Evolutionary conservation across 768 basidiomycete genomes (phyloP).

Genomic region (Hemileccinum rubropunctum): DNA sequence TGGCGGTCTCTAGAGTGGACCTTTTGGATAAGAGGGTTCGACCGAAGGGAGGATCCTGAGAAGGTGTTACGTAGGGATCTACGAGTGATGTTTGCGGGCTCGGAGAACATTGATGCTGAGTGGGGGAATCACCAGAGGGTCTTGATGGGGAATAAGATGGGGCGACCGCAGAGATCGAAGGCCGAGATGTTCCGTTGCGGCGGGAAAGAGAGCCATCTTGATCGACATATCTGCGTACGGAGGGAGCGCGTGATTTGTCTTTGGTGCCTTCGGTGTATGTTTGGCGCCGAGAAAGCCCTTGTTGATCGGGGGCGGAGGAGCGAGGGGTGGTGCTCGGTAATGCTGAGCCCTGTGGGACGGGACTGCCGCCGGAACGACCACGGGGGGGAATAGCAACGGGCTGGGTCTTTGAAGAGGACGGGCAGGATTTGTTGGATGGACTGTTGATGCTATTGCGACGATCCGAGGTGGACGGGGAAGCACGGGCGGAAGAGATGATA

Average conservation of each 20-base stretch:
- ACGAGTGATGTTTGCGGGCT: constrained; percentile 16
- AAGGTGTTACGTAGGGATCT: constrained; percentile 22
- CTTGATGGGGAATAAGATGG: constrained; percentile 29
- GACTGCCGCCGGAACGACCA: constrained; percentile 53
- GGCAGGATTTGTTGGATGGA: constrained; percentile 20
- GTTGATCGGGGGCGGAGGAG: constrained; percentile 39
- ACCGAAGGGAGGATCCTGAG: constrained; percentile 32
- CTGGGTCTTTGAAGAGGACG: constrained; percentile 41
- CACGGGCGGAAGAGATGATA: constrained; percentile 27
- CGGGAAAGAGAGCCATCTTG: constrained; percentile 47
- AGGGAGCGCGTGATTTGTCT: constrained; percentile 59
- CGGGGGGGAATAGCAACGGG: constrained; percentile 40
- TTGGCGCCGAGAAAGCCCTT: constrained; percentile 46
- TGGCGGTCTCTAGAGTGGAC: constrained; percentile 36
- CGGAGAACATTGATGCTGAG: constrained; percentile 18
- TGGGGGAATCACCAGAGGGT: constrained; percentile 17
- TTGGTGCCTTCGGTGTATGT: constrained; percentile 49
- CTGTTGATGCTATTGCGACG: constrained; percentile 46
- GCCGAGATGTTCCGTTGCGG: constrained; percentile 47
- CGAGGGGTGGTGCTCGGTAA: constrained; percentile 30
- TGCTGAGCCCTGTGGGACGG: constrained; percentile 30
- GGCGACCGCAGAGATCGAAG: constrained; percentile 40
- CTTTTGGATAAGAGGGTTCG: constrained; percentile 34
- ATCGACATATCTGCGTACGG: constrained; percentile 58
- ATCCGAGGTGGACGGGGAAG: constrained; percentile 36